Evolutionary conservation across 208 protist genomes (phyloP).

Genomic region (Angomonas ambiguus): DNA sequence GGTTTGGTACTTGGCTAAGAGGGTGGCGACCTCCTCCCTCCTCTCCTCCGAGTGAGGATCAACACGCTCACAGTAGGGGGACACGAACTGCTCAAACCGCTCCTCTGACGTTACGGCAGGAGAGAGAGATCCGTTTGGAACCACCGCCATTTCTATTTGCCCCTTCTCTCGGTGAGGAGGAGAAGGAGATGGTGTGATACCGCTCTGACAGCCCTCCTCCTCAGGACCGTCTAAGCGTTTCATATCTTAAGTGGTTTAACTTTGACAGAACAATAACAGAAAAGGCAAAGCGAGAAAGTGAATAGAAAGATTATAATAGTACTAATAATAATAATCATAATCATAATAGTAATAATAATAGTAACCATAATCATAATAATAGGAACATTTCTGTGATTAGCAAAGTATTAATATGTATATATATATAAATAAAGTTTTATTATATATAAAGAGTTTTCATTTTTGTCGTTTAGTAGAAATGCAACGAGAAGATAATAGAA

Average conservation of each 20-base stretch:
- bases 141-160: background rate
- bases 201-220: no score
- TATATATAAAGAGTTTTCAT: constrained; percentile 2
- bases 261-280: no score
- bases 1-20: background rate
- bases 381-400: background rate
- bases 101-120: background rate
- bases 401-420: background rate
- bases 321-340: no score
- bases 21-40: background rate
- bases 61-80: background rate
- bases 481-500: constrained; percentile 12
- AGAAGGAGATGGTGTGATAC: no score
- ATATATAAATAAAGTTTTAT: background rate
- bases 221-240: no score
- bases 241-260: no score
- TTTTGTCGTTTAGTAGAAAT: background rate
- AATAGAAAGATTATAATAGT: no score
- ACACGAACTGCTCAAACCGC: background rate
- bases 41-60: background rate
- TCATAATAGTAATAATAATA: background rate
- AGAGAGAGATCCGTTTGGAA: background rate
- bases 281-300: no score
- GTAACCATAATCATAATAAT: background rate
- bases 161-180: background rate